Percentiles rank a stretch among this genome's conserved stretches.
Evolutionary conservation across 305 asterid genomes (phyloP).

Genomic region (Fraxinus ornus): DNA sequence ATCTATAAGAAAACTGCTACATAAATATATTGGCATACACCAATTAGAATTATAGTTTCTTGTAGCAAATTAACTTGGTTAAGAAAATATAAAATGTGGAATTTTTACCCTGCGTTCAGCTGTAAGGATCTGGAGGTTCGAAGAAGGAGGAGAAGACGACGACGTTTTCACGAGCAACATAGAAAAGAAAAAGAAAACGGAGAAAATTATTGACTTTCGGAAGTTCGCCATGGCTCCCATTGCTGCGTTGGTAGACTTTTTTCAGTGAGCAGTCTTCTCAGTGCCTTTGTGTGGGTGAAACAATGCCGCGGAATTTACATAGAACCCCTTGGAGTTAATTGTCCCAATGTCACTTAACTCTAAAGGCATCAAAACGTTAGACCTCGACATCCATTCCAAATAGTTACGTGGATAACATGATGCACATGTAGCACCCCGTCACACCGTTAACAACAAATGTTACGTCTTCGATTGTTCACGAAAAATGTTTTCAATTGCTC

Average conservation of each 20-base stretch:
- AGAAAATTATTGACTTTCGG: slow-evolving; percentile 32
- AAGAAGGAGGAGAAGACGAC: slow-evolving; percentile 29
- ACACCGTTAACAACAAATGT: neutral
- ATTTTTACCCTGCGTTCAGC: slow-evolving; percentile 80
- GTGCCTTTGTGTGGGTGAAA: neutral
- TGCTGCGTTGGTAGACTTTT: slow-evolving; percentile 13
- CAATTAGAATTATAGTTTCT: neutral
- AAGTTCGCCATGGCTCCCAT: slow-evolving; percentile 45
- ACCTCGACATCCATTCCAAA: too few species aligned
- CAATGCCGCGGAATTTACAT: neutral
- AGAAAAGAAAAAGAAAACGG: slow-evolving; percentile 29
- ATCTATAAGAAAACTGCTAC: neutral
- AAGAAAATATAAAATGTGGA: neutral
- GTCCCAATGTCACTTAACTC: neutral
- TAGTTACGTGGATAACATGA: too few species aligned
- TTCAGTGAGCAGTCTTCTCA: neutral
- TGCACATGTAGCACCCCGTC: too few species aligned
- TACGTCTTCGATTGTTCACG: too few species aligned
- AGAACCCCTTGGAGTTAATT: neutral
- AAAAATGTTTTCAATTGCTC: too few species aligned
- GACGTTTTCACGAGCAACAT: slow-evolving; percentile 31
- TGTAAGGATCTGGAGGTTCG: slow-evolving; percentile 68
- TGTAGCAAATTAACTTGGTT: slow-evolving; percentile 2
- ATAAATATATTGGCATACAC: neutral
- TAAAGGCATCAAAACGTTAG: too few species aligned